Base-by-base conservation (phyloP, 805 yeast genomes). In the Jamesozyma hellenica region DNA sequence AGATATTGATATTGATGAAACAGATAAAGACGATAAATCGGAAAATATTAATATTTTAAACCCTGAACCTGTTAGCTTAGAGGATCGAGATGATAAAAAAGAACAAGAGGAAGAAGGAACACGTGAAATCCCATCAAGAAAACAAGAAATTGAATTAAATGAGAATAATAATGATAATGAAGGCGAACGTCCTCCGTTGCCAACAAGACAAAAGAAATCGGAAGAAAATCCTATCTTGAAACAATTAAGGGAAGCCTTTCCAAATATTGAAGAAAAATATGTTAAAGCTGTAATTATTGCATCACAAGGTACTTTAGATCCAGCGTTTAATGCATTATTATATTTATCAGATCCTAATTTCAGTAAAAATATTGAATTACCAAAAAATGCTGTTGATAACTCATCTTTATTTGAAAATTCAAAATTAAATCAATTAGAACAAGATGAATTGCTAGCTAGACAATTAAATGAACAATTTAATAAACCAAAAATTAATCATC, bases 291-390 rank as follows among this genome's bases (percentile, higher is more conserved):
- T 85, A 1, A 66, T 88, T 41, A 83, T 92, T 56, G 97, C 97
- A 2, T 77, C 94, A 15, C 75, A 71, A 35, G 95, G 94, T 23
- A 68, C 72, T 35, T 58, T 85, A 33, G 96, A 86, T 50, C 79
- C 83, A 1, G 94, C 96, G 1, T 90, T 90, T 66, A 82, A 81
- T 58, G 96, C 96, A 0, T 66, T 88, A 51, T 66, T 90, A 43
- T 85, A 74, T 49, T 63, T 85, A 40, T 78, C 84, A 14, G 96
- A 88, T 60, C 90, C 90, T 9, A 57, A 68, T 3, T 68, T 69
- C 44, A 61, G 63, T 34, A 55, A 50, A 25, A 70, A 70, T 44
- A 76, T 79, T 12, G 74, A 71, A 44, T 66, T 74, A 35, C 76
- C 74, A 23, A 48, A 49, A 10, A 61, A 63, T 14, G 60, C 61